Conservation (phyloP, 768 basidiomycete genomes). For the Boletus patriciae region DNA sequence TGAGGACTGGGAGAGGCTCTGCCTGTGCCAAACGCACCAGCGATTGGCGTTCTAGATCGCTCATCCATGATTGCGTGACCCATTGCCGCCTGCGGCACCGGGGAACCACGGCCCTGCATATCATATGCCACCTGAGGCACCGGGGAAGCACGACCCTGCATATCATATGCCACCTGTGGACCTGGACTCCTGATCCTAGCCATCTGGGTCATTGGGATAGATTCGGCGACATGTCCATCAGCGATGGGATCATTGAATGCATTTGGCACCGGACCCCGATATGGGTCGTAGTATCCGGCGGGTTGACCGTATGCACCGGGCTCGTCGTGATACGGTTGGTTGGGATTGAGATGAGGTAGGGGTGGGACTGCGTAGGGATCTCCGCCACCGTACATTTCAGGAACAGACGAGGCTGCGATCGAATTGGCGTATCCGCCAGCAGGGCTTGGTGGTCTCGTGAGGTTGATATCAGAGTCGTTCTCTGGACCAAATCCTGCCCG, state of each 20-base stretch:
- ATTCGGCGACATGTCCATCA: conserved; percentile 46
- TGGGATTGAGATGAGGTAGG: conserved; percentile 77
- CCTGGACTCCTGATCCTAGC: conserved; percentile 41
- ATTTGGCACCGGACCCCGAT: conserved; percentile 71
- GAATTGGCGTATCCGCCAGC: conserved; percentile 49
- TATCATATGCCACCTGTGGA: conserved; percentile 42
- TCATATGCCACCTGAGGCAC: conserved; percentile 42
- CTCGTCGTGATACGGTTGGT: conserved; percentile 74
- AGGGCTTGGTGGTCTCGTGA: conserved; percentile 51
- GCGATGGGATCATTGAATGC: conserved; percentile 49
- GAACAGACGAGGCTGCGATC: conserved; percentile 45
- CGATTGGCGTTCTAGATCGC: conserved; percentile 31
- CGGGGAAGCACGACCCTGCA: conserved; percentile 38
- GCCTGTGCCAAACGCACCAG: conserved; percentile 25
- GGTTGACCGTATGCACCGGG: conserved; percentile 43
- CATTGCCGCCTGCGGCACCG: conserved; percentile 44
- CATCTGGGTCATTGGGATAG: conserved; percentile 77
- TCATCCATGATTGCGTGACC: conserved; percentile 35
- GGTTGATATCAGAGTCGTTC: conserved; percentile 57
- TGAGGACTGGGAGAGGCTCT: conserved; percentile 50
- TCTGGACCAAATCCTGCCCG: conserved; percentile 64
- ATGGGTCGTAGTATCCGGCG: conserved; percentile 73
- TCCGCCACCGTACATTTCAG: conserved; percentile 37
- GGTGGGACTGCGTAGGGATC: conserved; percentile 87
- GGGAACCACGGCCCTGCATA: conserved; percentile 36